Conservation (phyloP, 129 eudicot species). For the Artemisia argyi region DNA sequence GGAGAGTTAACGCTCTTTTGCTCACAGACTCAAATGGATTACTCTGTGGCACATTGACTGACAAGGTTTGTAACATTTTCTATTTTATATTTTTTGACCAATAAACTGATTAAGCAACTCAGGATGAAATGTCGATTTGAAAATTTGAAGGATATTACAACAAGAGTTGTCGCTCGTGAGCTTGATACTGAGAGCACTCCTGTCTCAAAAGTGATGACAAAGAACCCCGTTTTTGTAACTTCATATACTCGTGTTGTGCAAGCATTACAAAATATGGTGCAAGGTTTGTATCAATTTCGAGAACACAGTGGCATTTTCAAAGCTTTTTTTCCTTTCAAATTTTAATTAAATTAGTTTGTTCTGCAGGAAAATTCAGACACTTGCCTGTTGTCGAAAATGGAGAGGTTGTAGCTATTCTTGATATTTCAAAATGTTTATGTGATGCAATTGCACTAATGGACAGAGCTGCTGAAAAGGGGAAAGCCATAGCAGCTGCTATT, state of each 20-base stretch:
- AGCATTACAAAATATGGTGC: constrained; percentile 97
- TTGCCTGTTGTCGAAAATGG: constrained; percentile 95
- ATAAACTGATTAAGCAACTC: no score
- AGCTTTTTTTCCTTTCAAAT: neutral
- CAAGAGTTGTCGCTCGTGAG: constrained; percentile 84
- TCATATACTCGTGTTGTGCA: constrained; percentile 92
- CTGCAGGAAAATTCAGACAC: constrained; percentile 93
- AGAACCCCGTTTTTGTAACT: constrained; percentile 85
- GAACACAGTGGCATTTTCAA: neutral
- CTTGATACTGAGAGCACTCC: constrained; percentile 81
- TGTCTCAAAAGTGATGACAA: constrained; percentile 87
- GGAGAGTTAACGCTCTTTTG: neutral
- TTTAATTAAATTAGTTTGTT: constrained; percentile 7
- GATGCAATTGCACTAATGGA: no score
- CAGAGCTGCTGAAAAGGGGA: no score
- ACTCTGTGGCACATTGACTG: neutral
- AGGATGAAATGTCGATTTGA: neutral
- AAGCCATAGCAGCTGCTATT: no score
- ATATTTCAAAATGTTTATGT: no score
- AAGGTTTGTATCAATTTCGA: constrained; percentile 46
- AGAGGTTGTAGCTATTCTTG: constrained; percentile 90
- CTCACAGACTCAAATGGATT: neutral
- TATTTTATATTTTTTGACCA: no score
- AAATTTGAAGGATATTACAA: constrained; percentile 93
- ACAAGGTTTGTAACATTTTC: no score